Percentiles rank a stretch among this genome's conserved stretches.
phyloP scores from a whole-genome alignment of 345 rosid species.

The Citrus maxima region DNA sequence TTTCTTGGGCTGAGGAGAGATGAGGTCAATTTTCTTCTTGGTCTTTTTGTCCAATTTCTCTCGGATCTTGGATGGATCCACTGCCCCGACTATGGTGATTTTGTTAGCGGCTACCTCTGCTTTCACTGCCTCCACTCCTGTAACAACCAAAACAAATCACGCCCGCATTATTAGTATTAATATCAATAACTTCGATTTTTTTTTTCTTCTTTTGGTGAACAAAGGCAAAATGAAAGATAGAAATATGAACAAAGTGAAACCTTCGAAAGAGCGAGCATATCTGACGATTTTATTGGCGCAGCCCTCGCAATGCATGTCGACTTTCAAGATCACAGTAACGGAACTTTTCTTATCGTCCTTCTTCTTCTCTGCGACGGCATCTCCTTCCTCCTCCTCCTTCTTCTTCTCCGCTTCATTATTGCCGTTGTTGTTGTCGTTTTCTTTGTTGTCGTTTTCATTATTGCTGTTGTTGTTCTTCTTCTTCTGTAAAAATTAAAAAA shows the following conservation, averaged over 20 bases:
- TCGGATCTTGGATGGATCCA: conserved; percentile 51
- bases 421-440: too few relatives aligned
- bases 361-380: conserved; percentile 21
- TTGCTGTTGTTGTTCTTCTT: background rate
- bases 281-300: conserved; percentile 56
- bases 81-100: conserved; percentile 60
- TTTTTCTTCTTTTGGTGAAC: too few relatives aligned
- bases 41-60: conserved; percentile 45
- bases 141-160: background rate
- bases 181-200: background rate
- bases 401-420: conserved; percentile 19
- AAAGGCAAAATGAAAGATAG: background rate
- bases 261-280: conserved; percentile 43
- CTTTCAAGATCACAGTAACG: conserved; percentile 49
- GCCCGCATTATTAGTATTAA: too few relatives aligned
- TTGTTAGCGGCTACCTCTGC: conserved; percentile 48
- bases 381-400: conserved; percentile 15
- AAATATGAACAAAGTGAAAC: conserved; percentile 23
- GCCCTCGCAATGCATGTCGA: conserved; percentile 84
- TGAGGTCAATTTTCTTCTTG: conserved; percentile 62
- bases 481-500: conserved; percentile 7
- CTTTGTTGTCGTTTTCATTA: background rate
- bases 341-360: conserved; percentile 14
- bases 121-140: conserved; percentile 58
- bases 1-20: conserved; percentile 80